Evolutionary conservation across 495 filamentous ascomycete genomes (phyloP).

Genomic region (Penicillium ochrochloron): DNA sequence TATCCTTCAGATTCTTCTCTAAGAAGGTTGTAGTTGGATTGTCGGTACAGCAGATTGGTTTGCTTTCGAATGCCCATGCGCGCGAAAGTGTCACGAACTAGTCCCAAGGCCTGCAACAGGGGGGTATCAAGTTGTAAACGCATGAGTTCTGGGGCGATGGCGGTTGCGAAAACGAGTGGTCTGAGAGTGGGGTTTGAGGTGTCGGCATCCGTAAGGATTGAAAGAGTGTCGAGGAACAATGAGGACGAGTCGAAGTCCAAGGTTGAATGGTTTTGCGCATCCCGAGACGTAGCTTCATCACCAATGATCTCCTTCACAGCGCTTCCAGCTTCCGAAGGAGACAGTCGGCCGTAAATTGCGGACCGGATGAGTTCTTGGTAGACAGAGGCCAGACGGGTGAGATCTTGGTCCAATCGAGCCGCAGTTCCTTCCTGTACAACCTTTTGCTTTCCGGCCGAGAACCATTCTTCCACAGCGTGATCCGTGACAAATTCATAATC

Average conservation of each 20-base stretch:
- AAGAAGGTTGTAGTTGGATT: constrained; percentile 94
- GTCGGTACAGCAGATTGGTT: constrained; percentile 90
- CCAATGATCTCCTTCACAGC: constrained; percentile 77
- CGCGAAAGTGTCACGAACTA: constrained; percentile 85
- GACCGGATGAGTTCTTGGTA: constrained; percentile 86
- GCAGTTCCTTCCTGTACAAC: constrained; percentile 52
- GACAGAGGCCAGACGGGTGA: constrained; percentile 65
- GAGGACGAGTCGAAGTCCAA: constrained; percentile 62
- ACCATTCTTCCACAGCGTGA: constrained; percentile 54
- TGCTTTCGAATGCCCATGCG: constrained; percentile 83
- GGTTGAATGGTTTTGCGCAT: constrained; percentile 34
- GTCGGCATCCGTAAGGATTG: constrained; percentile 72
- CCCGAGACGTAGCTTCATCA: constrained; percentile 50
- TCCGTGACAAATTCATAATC: constrained; percentile 64
- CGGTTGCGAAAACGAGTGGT: constrained; percentile 68
- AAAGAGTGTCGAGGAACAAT: constrained; percentile 81
- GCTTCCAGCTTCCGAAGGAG: constrained; percentile 68
- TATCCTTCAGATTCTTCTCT: constrained; percentile 97
- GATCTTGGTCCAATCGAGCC: constrained; percentile 67
- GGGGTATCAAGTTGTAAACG: constrained; percentile 81
- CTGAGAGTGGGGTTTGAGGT: constrained; percentile 50
- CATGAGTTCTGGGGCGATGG: constrained; percentile 71
- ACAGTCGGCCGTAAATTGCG: constrained; percentile 68
- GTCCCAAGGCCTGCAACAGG: constrained; percentile 70
- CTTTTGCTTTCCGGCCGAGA: constrained; percentile 45